Conservation (phyloP, 805 yeast species). For the Ogataea pignaliae region DNA sequence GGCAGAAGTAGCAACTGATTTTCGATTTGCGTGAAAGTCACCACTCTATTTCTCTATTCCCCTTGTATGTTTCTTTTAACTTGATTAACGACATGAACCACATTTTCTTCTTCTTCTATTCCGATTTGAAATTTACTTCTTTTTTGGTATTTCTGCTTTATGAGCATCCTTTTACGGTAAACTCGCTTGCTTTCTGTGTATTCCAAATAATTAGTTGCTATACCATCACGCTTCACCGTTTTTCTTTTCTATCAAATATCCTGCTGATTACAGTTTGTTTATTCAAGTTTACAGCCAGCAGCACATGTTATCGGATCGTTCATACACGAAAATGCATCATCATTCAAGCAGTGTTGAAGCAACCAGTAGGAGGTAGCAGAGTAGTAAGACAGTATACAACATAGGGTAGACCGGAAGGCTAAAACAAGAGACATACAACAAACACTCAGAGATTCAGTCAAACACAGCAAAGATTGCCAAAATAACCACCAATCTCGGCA, state of each 20-base stretch:
- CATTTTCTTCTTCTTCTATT: not conserved
- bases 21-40: no score
- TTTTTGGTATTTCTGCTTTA: not conserved
- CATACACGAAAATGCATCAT: not conserved
- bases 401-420: no score
- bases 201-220: no score
- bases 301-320: not conserved
- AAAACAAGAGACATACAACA: no score
- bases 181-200: not conserved
- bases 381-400: no score
- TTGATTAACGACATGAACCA: not conserved
- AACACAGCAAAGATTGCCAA: conserved; percentile 26
- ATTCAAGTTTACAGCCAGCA: no score
- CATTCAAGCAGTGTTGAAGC: not conserved
- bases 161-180: not conserved
- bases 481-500: conserved; percentile 36
- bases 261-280: not conserved
- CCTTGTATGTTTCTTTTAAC: not conserved
- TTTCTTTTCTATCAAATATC: not conserved
- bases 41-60: no score
- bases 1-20: conserved; percentile 36
- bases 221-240: no score
- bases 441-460: no score
- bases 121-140: not conserved
- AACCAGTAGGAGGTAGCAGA: no score